Percentiles rank a stretch among this genome's conserved stretches.
phyloP scores from a whole-genome alignment of 2,329 filamentous ascomycete genomes.

The Diaporthe capsici region DNA sequence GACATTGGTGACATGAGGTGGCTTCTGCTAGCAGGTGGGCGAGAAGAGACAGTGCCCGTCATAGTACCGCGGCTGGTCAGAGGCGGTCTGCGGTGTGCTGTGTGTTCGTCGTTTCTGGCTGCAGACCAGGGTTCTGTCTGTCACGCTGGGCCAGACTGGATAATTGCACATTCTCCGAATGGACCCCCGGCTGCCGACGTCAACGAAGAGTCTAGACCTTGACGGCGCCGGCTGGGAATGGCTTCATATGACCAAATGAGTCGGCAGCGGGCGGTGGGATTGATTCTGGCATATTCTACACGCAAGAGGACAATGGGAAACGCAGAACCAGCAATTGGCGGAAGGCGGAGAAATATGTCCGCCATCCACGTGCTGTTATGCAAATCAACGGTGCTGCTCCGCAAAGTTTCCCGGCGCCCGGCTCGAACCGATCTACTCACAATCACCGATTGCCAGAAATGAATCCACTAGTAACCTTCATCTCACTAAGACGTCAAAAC shows the following conservation, averaged over 20 bases:
- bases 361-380: conserved; percentile 17
- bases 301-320: neutral
- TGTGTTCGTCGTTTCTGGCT: neutral
- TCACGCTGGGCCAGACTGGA: neutral
- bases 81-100: conserved; percentile 10
- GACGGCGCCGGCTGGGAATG: neutral
- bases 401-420: neutral
- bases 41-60: neutral
- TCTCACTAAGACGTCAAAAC: neutral
- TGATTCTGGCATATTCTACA: neutral
- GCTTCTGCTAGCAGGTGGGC: neutral
- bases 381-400: conserved; percentile 12
- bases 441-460: neutral
- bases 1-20: neutral
- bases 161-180: neutral
- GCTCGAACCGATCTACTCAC: conserved; percentile 15
- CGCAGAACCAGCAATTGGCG: neutral
- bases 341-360: neutral
- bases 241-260: neutral
- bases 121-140: neutral
- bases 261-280: neutral
- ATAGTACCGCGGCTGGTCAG: neutral
- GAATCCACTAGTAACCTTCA: neutral
- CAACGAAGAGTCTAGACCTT: neutral
- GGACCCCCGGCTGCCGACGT: neutral